phyloP scores from a whole-genome alignment of 1,139 yeast genomes.

The Suhomyces maxii region DNA sequence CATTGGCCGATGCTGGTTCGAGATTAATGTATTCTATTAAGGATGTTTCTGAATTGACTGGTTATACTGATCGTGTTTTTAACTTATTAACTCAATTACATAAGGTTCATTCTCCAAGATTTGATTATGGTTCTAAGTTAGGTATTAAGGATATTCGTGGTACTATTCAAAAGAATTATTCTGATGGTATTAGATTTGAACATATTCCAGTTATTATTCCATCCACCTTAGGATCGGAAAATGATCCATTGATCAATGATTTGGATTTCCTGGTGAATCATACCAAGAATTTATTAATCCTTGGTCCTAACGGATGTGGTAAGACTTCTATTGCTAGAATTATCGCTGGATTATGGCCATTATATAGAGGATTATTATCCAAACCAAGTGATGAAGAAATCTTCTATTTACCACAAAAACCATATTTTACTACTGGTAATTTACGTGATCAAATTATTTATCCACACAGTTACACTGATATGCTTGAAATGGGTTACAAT shows the following conservation, averaged over 20 bases:
- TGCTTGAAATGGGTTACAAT: constrained; percentile 68
- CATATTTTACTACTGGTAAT: constrained; percentile 77
- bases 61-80: constrained; percentile 86
- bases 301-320: constrained; percentile 90
- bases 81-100: constrained; percentile 73
- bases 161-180: constrained; percentile 73
- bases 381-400: constrained; percentile 75
- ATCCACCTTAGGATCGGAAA: constrained; percentile 54
- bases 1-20: constrained; percentile 96
- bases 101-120: constrained; percentile 73
- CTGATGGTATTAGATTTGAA: constrained; percentile 76
- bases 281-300: constrained; percentile 71
- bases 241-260: constrained; percentile 53
- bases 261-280: constrained; percentile 64
- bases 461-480: constrained; percentile 77
- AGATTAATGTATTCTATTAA: constrained; percentile 92
- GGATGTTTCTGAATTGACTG: constrained; percentile 88
- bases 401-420: constrained; percentile 77
- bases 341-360: constrained; percentile 90
- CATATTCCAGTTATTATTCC: constrained; percentile 84
- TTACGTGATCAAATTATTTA: constrained; percentile 86
- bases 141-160: constrained; percentile 66
- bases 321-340: constrained; percentile 85
- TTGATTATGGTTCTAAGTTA: constrained; percentile 60
- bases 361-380: constrained; percentile 77